Conservation (phyloP, 306 rosid species). For the Calophaca sinica region DNA sequence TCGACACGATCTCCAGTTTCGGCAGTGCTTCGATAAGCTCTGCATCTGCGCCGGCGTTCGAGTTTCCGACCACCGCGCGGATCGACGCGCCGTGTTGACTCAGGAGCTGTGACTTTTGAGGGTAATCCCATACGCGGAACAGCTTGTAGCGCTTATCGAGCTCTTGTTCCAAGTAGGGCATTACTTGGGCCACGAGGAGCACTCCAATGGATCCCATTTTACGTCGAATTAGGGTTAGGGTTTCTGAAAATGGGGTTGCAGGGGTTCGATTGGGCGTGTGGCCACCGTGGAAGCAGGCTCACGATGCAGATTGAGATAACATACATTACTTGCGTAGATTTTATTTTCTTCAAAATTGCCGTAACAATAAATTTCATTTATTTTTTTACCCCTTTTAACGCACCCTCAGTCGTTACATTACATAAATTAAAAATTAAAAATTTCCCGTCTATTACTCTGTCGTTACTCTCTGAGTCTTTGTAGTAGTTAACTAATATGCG, state of each 20-base stretch:
- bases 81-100: slow-evolving; percentile 56
- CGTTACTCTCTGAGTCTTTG: too few relatives aligned
- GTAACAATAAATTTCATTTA: too few relatives aligned
- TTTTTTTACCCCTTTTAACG: too few relatives aligned
- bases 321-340: too few relatives aligned
- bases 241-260: background rate
- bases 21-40: slow-evolving; percentile 65
- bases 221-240: background rate
- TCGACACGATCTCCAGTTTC: slow-evolving; percentile 73
- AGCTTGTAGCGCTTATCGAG: slow-evolving; percentile 77
- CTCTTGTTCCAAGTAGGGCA: slow-evolving; percentile 70
- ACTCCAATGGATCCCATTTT: slow-evolving; percentile 73
- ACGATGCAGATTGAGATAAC: background rate
- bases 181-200: slow-evolving; percentile 55
- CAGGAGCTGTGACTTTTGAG: slow-evolving; percentile 50
- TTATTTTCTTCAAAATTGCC: too few relatives aligned
- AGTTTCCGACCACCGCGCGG: slow-evolving; percentile 66
- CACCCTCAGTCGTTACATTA: too few relatives aligned
- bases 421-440: too few relatives aligned
- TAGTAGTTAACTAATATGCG: too few relatives aligned
- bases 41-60: slow-evolving; percentile 60
- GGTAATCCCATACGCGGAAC: slow-evolving; percentile 55
- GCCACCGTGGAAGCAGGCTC: background rate
- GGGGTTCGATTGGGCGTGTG: background rate
- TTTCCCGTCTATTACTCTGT: too few relatives aligned